Conservation (phyloP, 441 rosid genomes). For the Populus hybrid region DNA sequence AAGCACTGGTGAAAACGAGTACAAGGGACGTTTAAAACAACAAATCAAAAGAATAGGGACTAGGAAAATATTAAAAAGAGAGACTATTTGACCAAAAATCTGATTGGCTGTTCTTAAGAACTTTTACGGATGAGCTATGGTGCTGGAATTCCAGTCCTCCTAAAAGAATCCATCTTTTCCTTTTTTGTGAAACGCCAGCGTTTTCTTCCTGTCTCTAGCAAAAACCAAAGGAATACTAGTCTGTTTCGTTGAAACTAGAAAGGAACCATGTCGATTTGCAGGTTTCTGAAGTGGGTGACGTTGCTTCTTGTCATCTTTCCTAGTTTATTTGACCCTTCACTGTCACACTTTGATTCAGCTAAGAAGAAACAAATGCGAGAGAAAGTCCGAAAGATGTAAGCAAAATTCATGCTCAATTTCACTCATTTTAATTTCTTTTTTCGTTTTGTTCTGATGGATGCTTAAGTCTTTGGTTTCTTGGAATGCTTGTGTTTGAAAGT, state of each 20-base stretch:
- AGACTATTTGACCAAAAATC: constrained; percentile 8
- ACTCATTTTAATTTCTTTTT: background rate
- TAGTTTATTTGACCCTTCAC: constrained; percentile 33
- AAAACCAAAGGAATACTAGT: no score
- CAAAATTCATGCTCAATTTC: background rate
- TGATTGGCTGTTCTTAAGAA: constrained; percentile 13
- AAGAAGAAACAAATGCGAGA: constrained; percentile 69
- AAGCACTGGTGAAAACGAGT: no score
- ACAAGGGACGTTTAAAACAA: no score
- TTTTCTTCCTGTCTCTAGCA: no score
- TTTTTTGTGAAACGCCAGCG: background rate
- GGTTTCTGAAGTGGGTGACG: constrained; percentile 30
- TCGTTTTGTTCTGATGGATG: constrained; percentile 7
- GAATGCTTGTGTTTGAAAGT: background rate
- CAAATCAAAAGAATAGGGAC: no score
- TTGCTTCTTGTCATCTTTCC: constrained; percentile 44
- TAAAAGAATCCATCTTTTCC: no score
- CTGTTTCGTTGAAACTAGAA: no score
- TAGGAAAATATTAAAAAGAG: no score
- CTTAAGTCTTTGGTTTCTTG: background rate
- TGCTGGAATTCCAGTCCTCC: no score
- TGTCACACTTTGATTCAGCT: constrained; percentile 42
- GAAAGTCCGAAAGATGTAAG: constrained; percentile 82
- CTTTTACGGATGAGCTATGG: background rate
- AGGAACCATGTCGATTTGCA: constrained; percentile 22